Conservation (phyloP, 441 rosid genomes). For the Erysimum pusillum region DNA sequence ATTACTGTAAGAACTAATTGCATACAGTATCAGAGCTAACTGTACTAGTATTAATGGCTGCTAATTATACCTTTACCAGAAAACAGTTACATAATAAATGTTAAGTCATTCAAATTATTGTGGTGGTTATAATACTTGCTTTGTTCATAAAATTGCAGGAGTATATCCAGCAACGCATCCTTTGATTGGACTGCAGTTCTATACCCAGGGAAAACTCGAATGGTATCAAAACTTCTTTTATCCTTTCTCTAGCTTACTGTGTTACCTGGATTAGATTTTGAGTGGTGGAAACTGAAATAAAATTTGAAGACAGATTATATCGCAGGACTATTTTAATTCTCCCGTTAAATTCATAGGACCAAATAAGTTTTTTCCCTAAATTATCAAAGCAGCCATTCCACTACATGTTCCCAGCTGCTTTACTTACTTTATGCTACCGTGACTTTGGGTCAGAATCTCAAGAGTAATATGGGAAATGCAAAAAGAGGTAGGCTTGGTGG, state of each 20-base stretch:
- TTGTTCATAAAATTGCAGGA: conserved; percentile 57
- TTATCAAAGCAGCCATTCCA: conserved; percentile 9
- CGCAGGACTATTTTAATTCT: neutral
- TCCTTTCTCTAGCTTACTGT: conserved; percentile 8
- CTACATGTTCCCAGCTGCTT: conserved; percentile 13
- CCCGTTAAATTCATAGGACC: neutral
- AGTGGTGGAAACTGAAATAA: neutral
- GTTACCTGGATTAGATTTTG: conserved; percentile 10
- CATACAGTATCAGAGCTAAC: conserved; percentile 10
- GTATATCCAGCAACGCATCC: conserved; percentile 84
- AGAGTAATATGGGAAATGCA: conserved; percentile 10
- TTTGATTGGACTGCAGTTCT: conserved; percentile 82
- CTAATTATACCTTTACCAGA: neutral
- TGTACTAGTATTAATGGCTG: neutral
- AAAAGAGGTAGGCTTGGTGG: conserved; percentile 13
- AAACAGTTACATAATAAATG: neutral
- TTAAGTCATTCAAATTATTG: conserved; percentile 6
- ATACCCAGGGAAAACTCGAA: conserved; percentile 89
- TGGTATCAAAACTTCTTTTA: conserved; percentile 56
- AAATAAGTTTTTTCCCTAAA: neutral
- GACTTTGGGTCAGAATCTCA: neutral
- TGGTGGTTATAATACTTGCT: conserved; percentile 6
- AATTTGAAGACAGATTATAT: neutral
- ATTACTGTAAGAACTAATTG: neutral
- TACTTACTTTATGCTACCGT: conserved; percentile 11